These are phyloP conservation scores for Populus trichocarpa DNA, from an alignment of 441 rosid species.

Conservation along the genomic window DNA sequence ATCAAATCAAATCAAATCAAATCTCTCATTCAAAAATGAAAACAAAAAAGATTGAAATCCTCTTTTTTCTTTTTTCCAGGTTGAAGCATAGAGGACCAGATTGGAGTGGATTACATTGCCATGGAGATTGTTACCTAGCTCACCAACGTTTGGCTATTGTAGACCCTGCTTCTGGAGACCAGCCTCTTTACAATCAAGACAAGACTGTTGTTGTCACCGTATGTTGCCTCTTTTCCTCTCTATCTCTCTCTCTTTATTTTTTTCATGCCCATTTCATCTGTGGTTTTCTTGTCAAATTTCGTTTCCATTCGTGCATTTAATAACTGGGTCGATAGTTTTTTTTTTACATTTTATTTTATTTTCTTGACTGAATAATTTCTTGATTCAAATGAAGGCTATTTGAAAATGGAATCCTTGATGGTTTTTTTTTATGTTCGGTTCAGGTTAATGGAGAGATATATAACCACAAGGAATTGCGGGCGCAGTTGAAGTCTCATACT, in stretches of 20 bases:
- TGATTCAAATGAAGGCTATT: not conserved
- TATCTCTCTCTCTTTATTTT: not conserved
- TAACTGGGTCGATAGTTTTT: not conserved
- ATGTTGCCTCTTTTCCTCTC: conserved; percentile 1
- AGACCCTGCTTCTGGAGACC: conserved; percentile 98
- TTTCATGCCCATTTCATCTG: not conserved
- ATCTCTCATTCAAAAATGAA: too few species aligned
- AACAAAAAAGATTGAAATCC: not conserved
- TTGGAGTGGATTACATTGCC: conserved; percentile 92
- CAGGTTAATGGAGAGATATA: conserved; percentile 99
- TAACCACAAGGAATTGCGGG: conserved; percentile 72
- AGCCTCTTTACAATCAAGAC: conserved; percentile 93
- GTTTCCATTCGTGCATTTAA: not conserved
- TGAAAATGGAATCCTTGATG: not conserved
- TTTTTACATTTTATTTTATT: not conserved
- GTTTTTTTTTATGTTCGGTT: not conserved
- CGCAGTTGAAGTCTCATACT: conserved; percentile 57
- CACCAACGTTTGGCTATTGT: conserved; percentile 94
- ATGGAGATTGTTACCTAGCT: conserved; percentile 76
- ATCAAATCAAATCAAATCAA: not conserved
- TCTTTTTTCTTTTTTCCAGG: conserved; percentile 30
- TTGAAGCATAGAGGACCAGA: conserved; percentile 96
- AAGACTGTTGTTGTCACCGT: conserved; percentile 91
- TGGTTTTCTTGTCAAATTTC: too few species aligned
- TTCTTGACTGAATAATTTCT: not conserved